Percentiles rank a stretch among this genome's conserved stretches.
Conservation (phyloP, 768 basidiomycete species). For the Tephrocybe rancida region DNA sequence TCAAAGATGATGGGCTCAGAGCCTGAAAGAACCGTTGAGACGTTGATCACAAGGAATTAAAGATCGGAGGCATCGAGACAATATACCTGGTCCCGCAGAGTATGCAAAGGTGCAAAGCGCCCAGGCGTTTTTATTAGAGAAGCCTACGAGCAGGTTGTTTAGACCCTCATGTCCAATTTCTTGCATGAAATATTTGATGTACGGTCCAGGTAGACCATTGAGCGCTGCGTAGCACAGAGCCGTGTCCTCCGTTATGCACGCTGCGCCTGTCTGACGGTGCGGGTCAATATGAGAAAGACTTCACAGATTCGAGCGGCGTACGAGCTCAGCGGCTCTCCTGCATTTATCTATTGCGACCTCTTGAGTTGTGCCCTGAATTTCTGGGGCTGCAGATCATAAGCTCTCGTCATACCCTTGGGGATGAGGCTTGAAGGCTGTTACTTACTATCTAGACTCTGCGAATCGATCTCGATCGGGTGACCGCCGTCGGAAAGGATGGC, state of each 20-base stretch:
- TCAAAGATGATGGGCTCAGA: slow-evolving; percentile 76
- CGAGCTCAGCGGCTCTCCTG: slow-evolving; percentile 78
- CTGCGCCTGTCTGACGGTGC: slow-evolving; percentile 39
- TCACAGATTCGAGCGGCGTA: slow-evolving; percentile 27
- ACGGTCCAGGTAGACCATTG: slow-evolving; percentile 92
- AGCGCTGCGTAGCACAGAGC: slow-evolving; percentile 90
- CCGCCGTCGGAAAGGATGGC: slow-evolving; percentile 71
- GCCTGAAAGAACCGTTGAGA: slow-evolving; percentile 28
- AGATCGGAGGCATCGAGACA: neutral
- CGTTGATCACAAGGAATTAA: neutral
- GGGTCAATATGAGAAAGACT: neutral
- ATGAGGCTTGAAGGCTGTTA: slow-evolving; percentile 6
- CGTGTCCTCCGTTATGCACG: slow-evolving; percentile 87
- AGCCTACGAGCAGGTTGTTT: slow-evolving; percentile 79
- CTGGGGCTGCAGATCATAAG: slow-evolving; percentile 64
- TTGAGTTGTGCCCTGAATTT: slow-evolving; percentile 90
- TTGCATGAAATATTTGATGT: slow-evolving; percentile 92
- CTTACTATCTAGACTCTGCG: slow-evolving; percentile 80
- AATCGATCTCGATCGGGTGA: slow-evolving; percentile 75
- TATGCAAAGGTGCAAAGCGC: slow-evolving; percentile 98
- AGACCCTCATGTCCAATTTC: slow-evolving; percentile 88
- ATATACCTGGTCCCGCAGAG: slow-evolving; percentile 71
- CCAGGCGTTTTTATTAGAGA: slow-evolving; percentile 77
- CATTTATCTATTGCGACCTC: slow-evolving; percentile 92
- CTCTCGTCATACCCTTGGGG: neutral